Percentiles rank a stretch among this genome's conserved stretches.
Evolutionary conservation across 805 yeast genomes (phyloP).

Genomic region (Debaryomyces castellii): DNA sequence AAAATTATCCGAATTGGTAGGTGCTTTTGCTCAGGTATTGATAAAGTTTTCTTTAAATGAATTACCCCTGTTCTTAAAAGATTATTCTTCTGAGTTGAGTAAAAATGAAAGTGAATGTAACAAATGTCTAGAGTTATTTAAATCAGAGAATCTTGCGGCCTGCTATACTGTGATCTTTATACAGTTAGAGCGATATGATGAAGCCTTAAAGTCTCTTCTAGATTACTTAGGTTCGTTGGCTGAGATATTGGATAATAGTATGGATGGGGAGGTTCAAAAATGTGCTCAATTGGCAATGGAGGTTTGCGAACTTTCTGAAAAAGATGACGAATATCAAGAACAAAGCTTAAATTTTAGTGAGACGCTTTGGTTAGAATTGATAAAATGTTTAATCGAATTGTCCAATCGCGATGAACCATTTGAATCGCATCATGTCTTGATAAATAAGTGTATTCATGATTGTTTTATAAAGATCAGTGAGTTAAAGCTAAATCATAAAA

Average conservation of each 20-base stretch:
- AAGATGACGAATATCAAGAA: constrained; percentile 6
- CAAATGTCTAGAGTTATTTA: constrained; percentile 15
- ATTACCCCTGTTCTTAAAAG: constrained; percentile 9
- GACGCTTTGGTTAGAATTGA: constrained; percentile 28
- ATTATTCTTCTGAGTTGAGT: constrained; percentile 8
- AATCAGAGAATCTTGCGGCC: constrained; percentile 22
- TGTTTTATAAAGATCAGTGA: constrained; percentile 34
- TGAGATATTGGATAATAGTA: constrained; percentile 5
- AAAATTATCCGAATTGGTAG: neutral
- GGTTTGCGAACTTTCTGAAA: constrained; percentile 23
- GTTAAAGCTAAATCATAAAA: constrained; percentile 18
- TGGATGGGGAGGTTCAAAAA: constrained; percentile 24
- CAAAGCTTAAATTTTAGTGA: constrained; percentile 18
- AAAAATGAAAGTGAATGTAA: constrained; percentile 4
- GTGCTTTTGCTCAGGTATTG: neutral
- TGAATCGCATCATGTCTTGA: constrained; percentile 4
- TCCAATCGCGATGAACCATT: constrained; percentile 8
- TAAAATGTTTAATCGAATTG: constrained; percentile 22
- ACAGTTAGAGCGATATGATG: constrained; percentile 16
- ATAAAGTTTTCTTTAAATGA: neutral
- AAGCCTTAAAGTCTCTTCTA: constrained; percentile 30
- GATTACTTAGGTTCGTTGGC: constrained; percentile 17
- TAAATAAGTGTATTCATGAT: constrained; percentile 30
- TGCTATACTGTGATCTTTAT: constrained; percentile 30
- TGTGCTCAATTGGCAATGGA: constrained; percentile 32